Percentiles rank a stretch among this genome's conserved stretches.
Conservation (phyloP, 2,329 filamentous ascomycete species). For the Cladophialophora immunda region DNA sequence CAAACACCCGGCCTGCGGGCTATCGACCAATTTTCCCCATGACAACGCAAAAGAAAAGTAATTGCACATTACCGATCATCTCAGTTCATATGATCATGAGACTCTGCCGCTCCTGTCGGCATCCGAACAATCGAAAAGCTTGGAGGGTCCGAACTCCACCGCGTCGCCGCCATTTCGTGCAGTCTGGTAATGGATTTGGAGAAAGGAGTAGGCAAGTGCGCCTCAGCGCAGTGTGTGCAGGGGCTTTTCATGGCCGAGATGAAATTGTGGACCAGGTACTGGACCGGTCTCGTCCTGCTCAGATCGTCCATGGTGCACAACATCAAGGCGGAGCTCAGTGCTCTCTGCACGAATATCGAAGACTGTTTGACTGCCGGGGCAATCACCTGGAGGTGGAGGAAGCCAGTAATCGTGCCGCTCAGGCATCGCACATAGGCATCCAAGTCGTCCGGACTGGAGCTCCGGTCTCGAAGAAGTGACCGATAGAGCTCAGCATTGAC, state of each 20-base stretch:
- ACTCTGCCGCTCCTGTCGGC: background rate
- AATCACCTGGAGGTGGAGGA: slow-evolving; percentile 1
- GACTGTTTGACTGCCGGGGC: background rate
- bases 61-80: background rate
- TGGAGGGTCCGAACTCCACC: background rate
- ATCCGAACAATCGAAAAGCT: background rate
- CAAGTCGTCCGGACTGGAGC: slow-evolving; percentile 1
- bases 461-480: slow-evolving; percentile 44
- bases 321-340: background rate
- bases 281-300: background rate
- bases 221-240: background rate
- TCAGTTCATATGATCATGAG: background rate
- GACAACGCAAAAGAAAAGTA: background rate
- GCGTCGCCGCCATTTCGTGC: background rate
- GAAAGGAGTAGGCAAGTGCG: background rate
- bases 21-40: background rate
- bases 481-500: slow-evolving; percentile 68
- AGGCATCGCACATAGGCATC: slow-evolving; percentile 1
- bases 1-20: background rate
- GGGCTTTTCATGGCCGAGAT: slow-evolving; percentile 1
- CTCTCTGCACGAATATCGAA: background rate
- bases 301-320: slow-evolving; percentile 8
- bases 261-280: slow-evolving; percentile 1
- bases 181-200: slow-evolving; percentile 2
- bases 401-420: background rate